Evolutionary conservation across 148 eudicot genomes (phyloP), one percentile per base, ranked within the genome.

Genomic region (Cornus suecica): DNA sequence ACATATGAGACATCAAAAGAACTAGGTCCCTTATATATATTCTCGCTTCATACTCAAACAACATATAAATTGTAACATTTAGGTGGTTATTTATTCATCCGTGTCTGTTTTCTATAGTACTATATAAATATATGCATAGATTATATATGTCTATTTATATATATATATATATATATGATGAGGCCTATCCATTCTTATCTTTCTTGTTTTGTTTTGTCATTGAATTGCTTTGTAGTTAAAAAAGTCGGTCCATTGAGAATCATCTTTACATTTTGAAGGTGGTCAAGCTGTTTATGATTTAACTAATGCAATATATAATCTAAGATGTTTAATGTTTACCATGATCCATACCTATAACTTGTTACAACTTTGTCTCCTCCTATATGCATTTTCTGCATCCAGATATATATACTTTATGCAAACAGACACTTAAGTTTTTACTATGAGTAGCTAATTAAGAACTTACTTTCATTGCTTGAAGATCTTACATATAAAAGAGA

Each of bases 21-120:
- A 22, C 68, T 26, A 26, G 2, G 29, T 27, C 32, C 52, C 37
- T 54, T 56, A 18, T 37, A 18, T 37, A 37, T 37, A 37, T 32
- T 71, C 45, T 54, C 30, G 64, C 65, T 71, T 32, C 75, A 58
- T 4, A 58, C 51, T 31, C 66, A 72, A 72, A 58, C 66, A 71
- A 52, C 65, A 58, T 60, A 31, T 0, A 60, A 60, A 22, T 72
- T 72, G 10, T 13, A 18, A 32, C 31, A 30, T 25, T 29, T 8
- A 29, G 16, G 34, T 29, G 1, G 5, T 56, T 63, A 20, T 61
- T 6, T 63, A 20, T 24, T 63, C 65, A n/a, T n/a, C 65, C 28
- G 64, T 71, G 8, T 37, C 42, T 37, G 42, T 37, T n/a, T n/a
- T n/a, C 42, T 37, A 37, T 37, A 4, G 37, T 0, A 32, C 37